Evolutionary conservation across 2,329 filamentous ascomycete species (phyloP), one percentile per base, ranked within the genome.

Genomic region (Epichloe gansuensis): DNA sequence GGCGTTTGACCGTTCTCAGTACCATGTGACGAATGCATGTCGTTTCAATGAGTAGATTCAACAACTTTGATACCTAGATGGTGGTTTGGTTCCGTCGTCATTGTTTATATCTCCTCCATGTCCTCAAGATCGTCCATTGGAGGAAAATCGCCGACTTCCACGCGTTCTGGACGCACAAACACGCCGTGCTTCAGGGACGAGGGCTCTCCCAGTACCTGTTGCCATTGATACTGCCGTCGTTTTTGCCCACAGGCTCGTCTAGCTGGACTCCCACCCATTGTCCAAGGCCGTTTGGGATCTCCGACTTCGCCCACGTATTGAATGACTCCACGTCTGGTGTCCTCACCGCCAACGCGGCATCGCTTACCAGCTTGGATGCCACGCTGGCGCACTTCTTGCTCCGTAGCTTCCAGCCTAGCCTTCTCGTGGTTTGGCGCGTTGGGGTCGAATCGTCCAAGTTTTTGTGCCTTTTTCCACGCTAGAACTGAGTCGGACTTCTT

Each of bases 361-460:
- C 83, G 71, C 66, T 73, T 77, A 41, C 82, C 83, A 11, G 78
- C 74, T 50, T 69, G 72, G 58, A 87, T 85, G 70, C 85, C 83
- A 66, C 84, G 81, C 52, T 78, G 76, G 57, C 77, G 72, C 58
- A 95, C 75, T 63, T 94, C 88, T 52, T 80, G 78, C 58, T 83
- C 76, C 43, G 84, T 77, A 41, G 83, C 83, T 15, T 79, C 76
- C 53, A 86, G 73, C 66, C 87, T 87, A 57, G 87, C 79, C 64
- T 88, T 76, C 65, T 90, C 84, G 23, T 86, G 79, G 55, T 76
- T 81, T 17, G 86, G 82, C 7, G 90, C 88, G 60, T 85, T 77
- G 12, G 93, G 93, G 65, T 97, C 89, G 70, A 98, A 98, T 38
- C 93, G 88, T 49, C 93, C 93, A n/a, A 97, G 80, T 67, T 94